Evolutionary conservation across 1,139 yeast species (phyloP).

Genomic region (Nakaseomyces kungkrabaensis): DNA sequence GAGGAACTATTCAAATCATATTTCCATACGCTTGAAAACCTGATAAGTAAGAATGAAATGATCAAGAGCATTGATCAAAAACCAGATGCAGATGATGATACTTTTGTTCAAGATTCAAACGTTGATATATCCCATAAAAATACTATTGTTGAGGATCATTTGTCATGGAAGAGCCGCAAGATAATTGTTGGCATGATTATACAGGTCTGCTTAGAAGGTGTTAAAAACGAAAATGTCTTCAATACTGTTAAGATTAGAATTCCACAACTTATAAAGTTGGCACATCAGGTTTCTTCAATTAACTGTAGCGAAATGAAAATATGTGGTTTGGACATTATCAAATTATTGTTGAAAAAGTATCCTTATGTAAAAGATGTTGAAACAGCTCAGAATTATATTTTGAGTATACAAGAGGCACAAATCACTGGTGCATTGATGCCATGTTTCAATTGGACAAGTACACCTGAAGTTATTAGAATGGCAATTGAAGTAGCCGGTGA

Average conservation of each 20-base stretch:
- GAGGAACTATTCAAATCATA: conserved; percentile 27
- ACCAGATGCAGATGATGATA: not conserved
- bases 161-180: not conserved
- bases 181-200: not conserved
- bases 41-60: not conserved
- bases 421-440: conserved; percentile 85
- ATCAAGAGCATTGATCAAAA: not conserved
- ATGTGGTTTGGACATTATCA: conserved; percentile 58
- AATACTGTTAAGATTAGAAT: conserved; percentile 32
- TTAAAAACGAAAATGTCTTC: conserved; percentile 10
- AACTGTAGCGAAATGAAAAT: conserved; percentile 52
- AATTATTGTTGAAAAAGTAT: conserved; percentile 42
- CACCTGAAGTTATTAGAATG: conserved; percentile 61
- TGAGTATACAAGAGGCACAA: conserved; percentile 93
- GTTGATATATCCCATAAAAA: not conserved
- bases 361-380: conserved; percentile 58
- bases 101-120: not conserved
- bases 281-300: conserved; percentile 77
- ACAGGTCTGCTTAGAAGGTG: conserved; percentile 11
- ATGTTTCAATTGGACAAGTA: conserved; percentile 69
- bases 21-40: conserved; percentile 8
- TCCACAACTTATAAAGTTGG: conserved; percentile 67
- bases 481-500: conserved; percentile 77
- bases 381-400: conserved; percentile 57
- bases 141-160: not conserved